Base-by-base conservation (phyloP, 495 filamentous ascomycete genomes). In the Neurospora africana region DNA sequence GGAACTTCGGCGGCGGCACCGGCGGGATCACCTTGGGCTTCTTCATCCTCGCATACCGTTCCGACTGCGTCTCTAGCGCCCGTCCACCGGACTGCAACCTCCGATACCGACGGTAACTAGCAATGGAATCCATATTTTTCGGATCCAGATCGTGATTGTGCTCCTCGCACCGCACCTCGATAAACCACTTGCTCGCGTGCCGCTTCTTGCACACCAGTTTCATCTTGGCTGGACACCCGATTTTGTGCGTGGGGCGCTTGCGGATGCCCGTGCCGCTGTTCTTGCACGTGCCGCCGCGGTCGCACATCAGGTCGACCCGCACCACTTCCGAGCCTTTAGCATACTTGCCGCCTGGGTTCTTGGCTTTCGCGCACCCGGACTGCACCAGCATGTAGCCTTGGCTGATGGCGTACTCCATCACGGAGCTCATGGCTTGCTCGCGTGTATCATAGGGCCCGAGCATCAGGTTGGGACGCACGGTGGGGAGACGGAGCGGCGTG, bases 71-170 rank as follows among this genome's bases (percentile, higher is more conserved):
- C 77, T 78, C 78, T 0, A 68, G 17, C 11, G 69, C 40, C 2
- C 43, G 35, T 0, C 70, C 70, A 15, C 77, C 77, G 6, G 40
- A 27, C 68, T 77, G 76, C 15, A 73, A n/a, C n/a, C 77, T 65
- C 10, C 74, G 72, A 70, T 71, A 79, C 21, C 78, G 77, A 3
- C 78, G 78, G 68, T 78, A 79, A 40, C 65, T 73, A 5, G 77
- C 77, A 40, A 77, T 76, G 4, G 33, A 30, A 27, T 77, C 53
- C 74, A 79, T 78, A 44, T 77, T 75, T 36, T 69, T 68, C 1
- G 74, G 70, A n/a, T 72, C 36, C 8, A 79, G 68, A 36, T 79
- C 74, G 72, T 79, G 78, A 73, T 79, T 79, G 72, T 79, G 78
- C 72, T 72, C 39, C 70, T 79, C 76, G 74, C 73, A 73, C 9